These are phyloP conservation scores for Cyamopsis tetragonoloba DNA, from an alignment of 306 rosid species.

Conservation along the genomic window DNA sequence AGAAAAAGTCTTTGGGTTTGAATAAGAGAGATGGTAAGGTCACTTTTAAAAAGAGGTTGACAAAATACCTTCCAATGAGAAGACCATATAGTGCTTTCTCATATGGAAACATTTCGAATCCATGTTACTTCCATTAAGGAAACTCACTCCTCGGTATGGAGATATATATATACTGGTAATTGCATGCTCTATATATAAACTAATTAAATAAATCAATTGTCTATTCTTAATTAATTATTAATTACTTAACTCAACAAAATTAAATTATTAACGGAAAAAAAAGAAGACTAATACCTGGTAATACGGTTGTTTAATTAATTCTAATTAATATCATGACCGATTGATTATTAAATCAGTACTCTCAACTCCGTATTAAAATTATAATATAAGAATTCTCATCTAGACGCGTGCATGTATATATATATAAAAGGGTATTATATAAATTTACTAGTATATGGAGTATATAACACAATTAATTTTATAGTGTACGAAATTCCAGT, in stretches of 20 bases:
- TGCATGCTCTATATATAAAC: slow-evolving; percentile 22
- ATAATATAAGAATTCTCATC: slow-evolving; percentile 20
- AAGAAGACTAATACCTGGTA: neutral
- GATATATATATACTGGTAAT: slow-evolving; percentile 29
- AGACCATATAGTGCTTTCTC: slow-evolving; percentile 60
- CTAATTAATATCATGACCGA: neutral
- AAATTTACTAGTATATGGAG: neutral
- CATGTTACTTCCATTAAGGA: slow-evolving; percentile 47
- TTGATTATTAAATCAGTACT: neutral
- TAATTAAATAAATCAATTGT: neutral
- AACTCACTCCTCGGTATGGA: slow-evolving; percentile 34
- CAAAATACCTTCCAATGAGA: slow-evolving; percentile 63
- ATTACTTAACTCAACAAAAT: neutral
- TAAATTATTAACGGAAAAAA: neutral
- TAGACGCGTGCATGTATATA: neutral
- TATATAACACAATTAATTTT: too few species aligned
- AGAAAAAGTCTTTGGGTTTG: slow-evolving; percentile 56
- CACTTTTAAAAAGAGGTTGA: slow-evolving; percentile 73
- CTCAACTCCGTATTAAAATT: neutral
- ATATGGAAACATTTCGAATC: slow-evolving; percentile 48
- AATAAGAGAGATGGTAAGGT: slow-evolving; percentile 42
- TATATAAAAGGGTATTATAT: neutral
- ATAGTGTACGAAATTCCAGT: too few species aligned
- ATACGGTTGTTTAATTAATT: neutral
- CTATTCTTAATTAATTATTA: neutral